A percentile compares a stretch with the other conserved stretches of the same genome.
Evolutionary conservation across 2,329 filamentous ascomycete species (phyloP).

Genomic region (Tolypocladium tropicale): DNA sequence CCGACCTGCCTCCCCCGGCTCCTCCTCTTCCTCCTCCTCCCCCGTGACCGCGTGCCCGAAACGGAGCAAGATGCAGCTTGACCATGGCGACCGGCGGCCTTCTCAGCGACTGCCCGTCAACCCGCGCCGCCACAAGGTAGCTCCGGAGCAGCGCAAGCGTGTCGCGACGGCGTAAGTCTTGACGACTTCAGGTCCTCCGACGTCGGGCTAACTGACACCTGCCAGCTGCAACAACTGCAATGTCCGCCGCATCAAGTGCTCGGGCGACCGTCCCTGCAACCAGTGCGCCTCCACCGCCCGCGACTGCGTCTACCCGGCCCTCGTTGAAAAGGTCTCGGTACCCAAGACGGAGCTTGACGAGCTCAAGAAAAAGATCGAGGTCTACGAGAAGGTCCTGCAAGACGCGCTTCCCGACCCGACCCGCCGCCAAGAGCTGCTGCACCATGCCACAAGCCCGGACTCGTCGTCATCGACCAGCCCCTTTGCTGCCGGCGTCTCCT

Average conservation of each 20-base stretch:
- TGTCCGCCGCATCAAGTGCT: slow-evolving; percentile 41
- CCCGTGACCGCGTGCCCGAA: not conserved
- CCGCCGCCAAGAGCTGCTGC: slow-evolving; percentile 22
- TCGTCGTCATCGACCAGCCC: slow-evolving; percentile 12
- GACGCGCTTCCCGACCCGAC: slow-evolving; percentile 24
- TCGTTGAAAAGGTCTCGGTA: slow-evolving; percentile 32
- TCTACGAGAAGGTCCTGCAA: slow-evolving; percentile 29
- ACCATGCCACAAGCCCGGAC: slow-evolving; percentile 12
- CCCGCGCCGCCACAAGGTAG: slow-evolving; percentile 36
- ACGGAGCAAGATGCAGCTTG: slow-evolving; percentile 14
- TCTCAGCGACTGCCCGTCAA: slow-evolving; percentile 36
- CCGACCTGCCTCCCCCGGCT: not conserved
- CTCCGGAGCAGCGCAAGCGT: slow-evolving; percentile 35
- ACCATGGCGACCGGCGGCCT: slow-evolving; percentile 13
- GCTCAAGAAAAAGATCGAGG: slow-evolving; percentile 25
- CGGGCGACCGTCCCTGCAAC: slow-evolving; percentile 35
- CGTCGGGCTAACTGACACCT: not conserved
- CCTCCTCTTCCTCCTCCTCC: not conserved
- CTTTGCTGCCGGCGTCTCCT: slow-evolving; percentile 1
- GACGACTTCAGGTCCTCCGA: not conserved
- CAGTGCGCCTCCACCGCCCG: slow-evolving; percentile 32
- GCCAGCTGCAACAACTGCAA: slow-evolving; percentile 43
- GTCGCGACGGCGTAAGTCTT: slow-evolving; percentile 36
- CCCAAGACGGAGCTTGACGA: slow-evolving; percentile 30
- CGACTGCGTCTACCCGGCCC: slow-evolving; percentile 36